phyloP scores from a whole-genome alignment of 1,284 basidiomycete genomes.

The Irpex rosettiformis region DNA sequence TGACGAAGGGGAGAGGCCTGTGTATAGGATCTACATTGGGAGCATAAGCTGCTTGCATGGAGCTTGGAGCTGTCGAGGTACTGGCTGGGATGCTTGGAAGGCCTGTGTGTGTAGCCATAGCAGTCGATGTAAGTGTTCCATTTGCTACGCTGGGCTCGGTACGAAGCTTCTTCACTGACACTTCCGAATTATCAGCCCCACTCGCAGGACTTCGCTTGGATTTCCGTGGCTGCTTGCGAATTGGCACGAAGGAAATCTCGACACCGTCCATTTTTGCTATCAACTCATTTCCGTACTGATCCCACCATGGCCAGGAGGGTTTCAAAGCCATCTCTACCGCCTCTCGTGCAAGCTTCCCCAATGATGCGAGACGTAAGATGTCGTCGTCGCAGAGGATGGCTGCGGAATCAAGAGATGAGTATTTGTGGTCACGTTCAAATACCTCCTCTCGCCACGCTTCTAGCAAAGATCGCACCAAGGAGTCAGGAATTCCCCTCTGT shows the following conservation, averaged over 20 bases:
- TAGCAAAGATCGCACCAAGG: background rate
- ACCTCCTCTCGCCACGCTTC: background rate
- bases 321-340: background rate
- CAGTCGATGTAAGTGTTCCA: too few relatives aligned
- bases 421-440: background rate
- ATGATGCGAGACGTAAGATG: background rate
- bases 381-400: background rate
- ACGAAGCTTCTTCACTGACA: background rate
- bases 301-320: background rate
- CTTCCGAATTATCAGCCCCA: background rate
- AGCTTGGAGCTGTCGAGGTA: too few relatives aligned
- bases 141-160: too few relatives aligned
- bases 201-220: background rate
- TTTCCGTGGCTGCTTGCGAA: background rate
- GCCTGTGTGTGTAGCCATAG: background rate
- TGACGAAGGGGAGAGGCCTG: too few relatives aligned
- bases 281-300: background rate
- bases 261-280: background rate
- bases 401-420: background rate
- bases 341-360: background rate
- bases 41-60: too few relatives aligned
- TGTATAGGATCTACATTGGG: too few relatives aligned
- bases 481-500: background rate
- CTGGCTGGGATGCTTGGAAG: background rate
- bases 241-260: background rate